phyloP scores from a whole-genome alignment of 2,329 filamentous ascomycete genomes.

The Hymenoscyphus salicellus region DNA sequence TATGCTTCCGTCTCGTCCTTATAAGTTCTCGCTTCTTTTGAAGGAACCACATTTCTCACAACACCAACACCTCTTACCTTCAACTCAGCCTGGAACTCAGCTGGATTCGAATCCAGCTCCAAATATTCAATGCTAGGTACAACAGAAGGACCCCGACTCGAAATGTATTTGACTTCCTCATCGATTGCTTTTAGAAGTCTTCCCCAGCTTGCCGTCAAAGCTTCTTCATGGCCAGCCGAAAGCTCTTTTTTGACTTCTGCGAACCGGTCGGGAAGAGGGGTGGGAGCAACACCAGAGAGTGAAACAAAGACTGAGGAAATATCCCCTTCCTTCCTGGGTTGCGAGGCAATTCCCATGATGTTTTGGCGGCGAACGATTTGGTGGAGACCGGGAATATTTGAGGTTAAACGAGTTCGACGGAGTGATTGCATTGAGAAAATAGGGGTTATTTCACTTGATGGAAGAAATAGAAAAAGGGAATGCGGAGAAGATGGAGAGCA shows the following conservation, averaged over 20 bases:
- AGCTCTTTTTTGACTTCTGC: conserved; percentile 54
- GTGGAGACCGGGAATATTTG: background rate
- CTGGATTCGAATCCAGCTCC: conserved; percentile 34
- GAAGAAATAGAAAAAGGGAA: background rate
- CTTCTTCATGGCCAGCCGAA: conserved; percentile 47
- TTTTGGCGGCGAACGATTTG: background rate
- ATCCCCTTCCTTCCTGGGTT: conserved; percentile 49
- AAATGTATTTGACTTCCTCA: conserved; percentile 48
- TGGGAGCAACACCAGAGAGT: conserved; percentile 46
- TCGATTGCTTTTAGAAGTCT: conserved; percentile 46
- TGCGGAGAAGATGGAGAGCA: background rate
- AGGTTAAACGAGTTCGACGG: conserved; percentile 1
- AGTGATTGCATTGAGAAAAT: background rate
- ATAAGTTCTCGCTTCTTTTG: conserved; percentile 59
- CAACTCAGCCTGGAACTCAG: conserved; percentile 19
- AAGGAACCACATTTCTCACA: conserved; percentile 62
- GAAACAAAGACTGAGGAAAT: conserved; percentile 63
- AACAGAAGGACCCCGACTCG: conserved; percentile 44
- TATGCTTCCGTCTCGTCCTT: conserved; percentile 66
- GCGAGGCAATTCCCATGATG: background rate
- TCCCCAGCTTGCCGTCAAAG: conserved; percentile 48
- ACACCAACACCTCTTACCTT: conserved; percentile 42
- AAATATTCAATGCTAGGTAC: conserved; percentile 53
- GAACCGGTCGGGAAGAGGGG: conserved; percentile 54
- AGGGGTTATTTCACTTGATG: background rate